These are phyloP conservation scores for Candida caryicola DNA, from an alignment of 805 yeast species.

Conservation along the genomic window DNA sequence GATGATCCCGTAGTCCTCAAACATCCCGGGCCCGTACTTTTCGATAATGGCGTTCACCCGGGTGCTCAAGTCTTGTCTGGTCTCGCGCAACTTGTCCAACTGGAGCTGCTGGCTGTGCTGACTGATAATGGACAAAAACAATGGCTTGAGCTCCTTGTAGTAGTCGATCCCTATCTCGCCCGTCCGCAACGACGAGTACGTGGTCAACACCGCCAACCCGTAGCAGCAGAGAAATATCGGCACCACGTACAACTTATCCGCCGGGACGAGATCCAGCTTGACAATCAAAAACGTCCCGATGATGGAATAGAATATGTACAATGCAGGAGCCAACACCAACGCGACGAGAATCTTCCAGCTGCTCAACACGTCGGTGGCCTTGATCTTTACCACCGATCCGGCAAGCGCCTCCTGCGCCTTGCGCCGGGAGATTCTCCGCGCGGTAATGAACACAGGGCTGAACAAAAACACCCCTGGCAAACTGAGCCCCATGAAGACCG, in stretches of 20 bases:
- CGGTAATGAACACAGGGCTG: slow-evolving; percentile 38
- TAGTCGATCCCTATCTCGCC: slow-evolving; percentile 44
- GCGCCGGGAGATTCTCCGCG: slow-evolving; percentile 28
- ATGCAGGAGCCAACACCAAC: slow-evolving; percentile 37
- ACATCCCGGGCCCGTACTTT: slow-evolving; percentile 36
- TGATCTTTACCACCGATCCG: slow-evolving; percentile 37
- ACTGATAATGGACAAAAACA: slow-evolving; percentile 32
- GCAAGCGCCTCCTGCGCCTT: slow-evolving; percentile 41
- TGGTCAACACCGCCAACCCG: slow-evolving; percentile 36
- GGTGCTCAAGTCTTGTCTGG: slow-evolving; percentile 23
- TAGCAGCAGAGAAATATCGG: slow-evolving; percentile 31
- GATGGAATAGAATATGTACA: slow-evolving; percentile 38
- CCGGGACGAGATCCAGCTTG: slow-evolving; percentile 13
- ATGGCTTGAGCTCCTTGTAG: slow-evolving; percentile 39
- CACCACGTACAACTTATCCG: slow-evolving; percentile 9
- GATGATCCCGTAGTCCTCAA: slow-evolving; percentile 35
- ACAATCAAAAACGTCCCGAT: slow-evolving; percentile 28
- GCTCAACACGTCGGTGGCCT: slow-evolving; percentile 41
- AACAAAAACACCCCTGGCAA: slow-evolving; percentile 39
- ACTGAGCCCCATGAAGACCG: slow-evolving; percentile 30
- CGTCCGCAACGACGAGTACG: slow-evolving; percentile 39
- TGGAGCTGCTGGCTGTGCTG: slow-evolving; percentile 28
- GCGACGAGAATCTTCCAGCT: slow-evolving; percentile 46
- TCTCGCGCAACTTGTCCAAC: slow-evolving; percentile 28
- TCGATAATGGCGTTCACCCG: slow-evolving; percentile 35